Base-by-base conservation (phyloP, 2,329 filamentous ascomycete genomes). In the Stachybotrys chartarum region DNA sequence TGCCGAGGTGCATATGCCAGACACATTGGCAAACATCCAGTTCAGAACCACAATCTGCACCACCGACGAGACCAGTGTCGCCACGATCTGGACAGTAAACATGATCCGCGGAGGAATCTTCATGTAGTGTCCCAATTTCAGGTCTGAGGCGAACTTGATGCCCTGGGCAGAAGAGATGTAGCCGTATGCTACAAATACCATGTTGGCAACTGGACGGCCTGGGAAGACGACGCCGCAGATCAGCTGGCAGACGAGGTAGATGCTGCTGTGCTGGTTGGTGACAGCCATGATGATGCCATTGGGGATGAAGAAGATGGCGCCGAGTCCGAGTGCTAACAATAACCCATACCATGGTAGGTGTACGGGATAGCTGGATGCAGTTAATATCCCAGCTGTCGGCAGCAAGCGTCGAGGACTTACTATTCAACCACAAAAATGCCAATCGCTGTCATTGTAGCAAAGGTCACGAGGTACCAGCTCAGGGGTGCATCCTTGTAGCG, bases 281-380 rank as follows among this genome's bases (percentile, higher is more conserved):
- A 95, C 90, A 16, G 90, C 91, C 88, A 94, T 95, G 64, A 96
- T 88, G 67, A 95, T 94, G 58, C 91, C 91, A 60, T 94, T 93
- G 11, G 91, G 91, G 57, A 96, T 90, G 74, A 95, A 95, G 58
- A 95, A 87, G 54, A 93, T 71, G 18, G 86, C 84, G 58, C 90
- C 91, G 54, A 95, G 90, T 30, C 78, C 82, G 2, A 96, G 78
- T 1, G 91, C 88, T 6, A 96, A 79, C 16, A 95, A 76, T 3
- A 96, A 77, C 5, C 91, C 91, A 64, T 94, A 94, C 87, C 91
- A 95, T 0, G 91, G 91, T 1, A 95, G 77, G 66, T 92, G 86
- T 50, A 94, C 81, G 1, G 90, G 90, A 66, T 90, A 91, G 65
- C 84, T 87, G 59, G n/a, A 14, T 42, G n/a, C 30, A 7, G 64